phyloP scores from a whole-genome alignment of 192 early-diverging fungal species.

The Coemansia sp. region DNA sequence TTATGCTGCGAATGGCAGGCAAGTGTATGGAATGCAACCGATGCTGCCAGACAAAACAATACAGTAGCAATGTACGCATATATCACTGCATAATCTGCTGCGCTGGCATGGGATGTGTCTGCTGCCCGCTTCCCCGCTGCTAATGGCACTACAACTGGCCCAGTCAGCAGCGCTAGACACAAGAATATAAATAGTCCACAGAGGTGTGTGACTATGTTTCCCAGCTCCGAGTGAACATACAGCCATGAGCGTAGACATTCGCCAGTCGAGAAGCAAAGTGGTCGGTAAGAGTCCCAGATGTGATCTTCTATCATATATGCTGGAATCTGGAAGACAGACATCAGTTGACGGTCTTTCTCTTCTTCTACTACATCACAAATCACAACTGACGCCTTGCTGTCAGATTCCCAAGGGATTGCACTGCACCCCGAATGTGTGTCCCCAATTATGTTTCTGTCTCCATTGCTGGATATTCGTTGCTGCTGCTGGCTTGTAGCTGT shows the following conservation, averaged over 20 bases:
- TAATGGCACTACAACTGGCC: constrained; percentile 34
- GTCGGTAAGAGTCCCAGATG: constrained; percentile 78
- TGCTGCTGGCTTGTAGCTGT: constrained; percentile 1
- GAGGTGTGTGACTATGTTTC: constrained; percentile 86
- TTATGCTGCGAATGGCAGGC: constrained; percentile 71
- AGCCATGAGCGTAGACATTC: constrained; percentile 73
- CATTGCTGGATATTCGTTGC: background rate
- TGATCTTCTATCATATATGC: constrained; percentile 75
- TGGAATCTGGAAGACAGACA: constrained; percentile 60
- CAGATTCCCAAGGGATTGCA: constrained; percentile 8
- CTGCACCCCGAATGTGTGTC: constrained; percentile 3
- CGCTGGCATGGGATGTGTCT: constrained; percentile 13
- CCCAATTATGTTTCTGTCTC: constrained; percentile 3
- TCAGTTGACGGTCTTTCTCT: constrained; percentile 14
- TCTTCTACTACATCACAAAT: background rate
- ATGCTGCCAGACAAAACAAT: constrained; percentile 73
- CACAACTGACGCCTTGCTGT: background rate
- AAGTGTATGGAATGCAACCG: constrained; percentile 76
- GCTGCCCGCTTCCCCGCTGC: constrained; percentile 3
- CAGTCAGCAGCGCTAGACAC: constrained; percentile 52
- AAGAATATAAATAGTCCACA: constrained; percentile 65
- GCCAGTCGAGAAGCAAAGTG: constrained; percentile 65
- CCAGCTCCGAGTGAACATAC: constrained; percentile 90
- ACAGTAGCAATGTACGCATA: constrained; percentile 78
- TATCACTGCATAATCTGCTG: constrained; percentile 67